These are phyloP conservation scores for Flaveria linearis DNA, from an alignment of 129 eudicot species.

Conservation along the genomic window DNA sequence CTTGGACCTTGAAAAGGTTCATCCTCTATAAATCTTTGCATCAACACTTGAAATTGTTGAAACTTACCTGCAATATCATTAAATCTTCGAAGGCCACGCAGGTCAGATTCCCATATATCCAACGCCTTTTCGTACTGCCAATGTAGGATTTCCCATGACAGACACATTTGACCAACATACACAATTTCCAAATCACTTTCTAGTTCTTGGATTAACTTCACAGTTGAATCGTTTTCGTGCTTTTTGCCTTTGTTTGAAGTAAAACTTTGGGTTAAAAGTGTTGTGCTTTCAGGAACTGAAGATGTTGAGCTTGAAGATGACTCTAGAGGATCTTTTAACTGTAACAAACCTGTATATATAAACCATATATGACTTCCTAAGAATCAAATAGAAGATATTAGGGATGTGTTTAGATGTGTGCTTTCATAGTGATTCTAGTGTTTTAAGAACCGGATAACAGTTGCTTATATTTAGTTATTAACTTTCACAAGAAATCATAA, in stretches of 20 bases:
- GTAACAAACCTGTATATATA: slow-evolving; percentile 67
- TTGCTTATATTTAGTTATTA: not conserved
- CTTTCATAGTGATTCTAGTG: not conserved
- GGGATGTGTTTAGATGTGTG: not conserved
- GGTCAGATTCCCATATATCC: slow-evolving; percentile 82
- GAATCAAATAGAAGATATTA: not conserved
- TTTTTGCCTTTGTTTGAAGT: slow-evolving; percentile 48
- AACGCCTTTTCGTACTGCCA: slow-evolving; percentile 93
- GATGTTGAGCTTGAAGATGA: slow-evolving; percentile 50
- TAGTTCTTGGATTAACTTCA: slow-evolving; percentile 63
- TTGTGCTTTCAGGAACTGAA: slow-evolving; percentile 43
- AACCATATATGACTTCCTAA: not conserved
- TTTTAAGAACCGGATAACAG: slow-evolving; percentile 2
- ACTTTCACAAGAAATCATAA: slow-evolving; percentile 21
- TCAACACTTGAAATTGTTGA: slow-evolving; percentile 93
- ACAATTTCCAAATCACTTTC: slow-evolving; percentile 77
- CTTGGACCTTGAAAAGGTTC: slow-evolving; percentile 87
- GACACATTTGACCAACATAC: slow-evolving; percentile 95
- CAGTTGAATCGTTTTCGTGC: slow-evolving; percentile 52
- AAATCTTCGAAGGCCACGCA: slow-evolving; percentile 50
- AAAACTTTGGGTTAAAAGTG: slow-evolving; percentile 58
- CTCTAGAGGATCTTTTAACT: slow-evolving; percentile 73
- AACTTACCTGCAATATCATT: slow-evolving; percentile 85
- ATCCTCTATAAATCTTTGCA: slow-evolving; percentile 83
- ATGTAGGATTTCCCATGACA: slow-evolving; percentile 89